phyloP scores from a whole-genome alignment of 2,329 filamentous ascomycete genomes.

The Sphaerulina populicola region DNA sequence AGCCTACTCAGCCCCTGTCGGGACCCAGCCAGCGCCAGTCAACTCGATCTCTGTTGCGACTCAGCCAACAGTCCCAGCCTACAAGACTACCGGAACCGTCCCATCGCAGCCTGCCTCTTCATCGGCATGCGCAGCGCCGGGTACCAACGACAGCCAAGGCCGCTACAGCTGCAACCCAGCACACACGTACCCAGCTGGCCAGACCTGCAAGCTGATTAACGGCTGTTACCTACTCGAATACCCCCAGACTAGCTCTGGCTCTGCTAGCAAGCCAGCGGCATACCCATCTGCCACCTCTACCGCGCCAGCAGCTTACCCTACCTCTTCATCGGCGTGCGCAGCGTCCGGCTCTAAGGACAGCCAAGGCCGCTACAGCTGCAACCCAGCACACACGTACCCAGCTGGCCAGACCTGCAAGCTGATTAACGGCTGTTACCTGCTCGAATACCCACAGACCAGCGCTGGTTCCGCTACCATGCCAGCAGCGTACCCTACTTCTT shows the following conservation, averaged over 20 bases:
- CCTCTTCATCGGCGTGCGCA: slow-evolving; percentile 1
- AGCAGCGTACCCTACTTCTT: slow-evolving; percentile 9
- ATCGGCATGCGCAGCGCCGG: neutral
- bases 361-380: slow-evolving; percentile 10
- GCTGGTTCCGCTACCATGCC: neutral
- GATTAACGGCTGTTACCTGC: slow-evolving; percentile 6
- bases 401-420: slow-evolving; percentile 15
- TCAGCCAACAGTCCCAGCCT: neutral
- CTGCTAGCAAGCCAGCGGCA: neutral
- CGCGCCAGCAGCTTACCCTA: neutral
- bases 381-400: slow-evolving; percentile 19
- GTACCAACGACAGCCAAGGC: neutral
- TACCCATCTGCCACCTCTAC: neutral
- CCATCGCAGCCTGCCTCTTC: neutral
- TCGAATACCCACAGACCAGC: neutral
- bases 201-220: slow-evolving; percentile 12
- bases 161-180: slow-evolving; percentile 15
- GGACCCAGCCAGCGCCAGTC: neutral
- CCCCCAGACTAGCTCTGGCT: neutral
- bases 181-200: slow-evolving; percentile 16
- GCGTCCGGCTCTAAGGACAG: slow-evolving; percentile 1
- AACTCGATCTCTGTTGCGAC: neutral
- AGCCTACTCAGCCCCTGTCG: neutral
- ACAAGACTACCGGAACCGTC: neutral
- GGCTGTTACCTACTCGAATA: slow-evolving; percentile 11